Evolutionary conservation across 2,329 filamentous ascomycete genomes (phyloP).

Genomic region (Blastomyces emzantsi): DNA sequence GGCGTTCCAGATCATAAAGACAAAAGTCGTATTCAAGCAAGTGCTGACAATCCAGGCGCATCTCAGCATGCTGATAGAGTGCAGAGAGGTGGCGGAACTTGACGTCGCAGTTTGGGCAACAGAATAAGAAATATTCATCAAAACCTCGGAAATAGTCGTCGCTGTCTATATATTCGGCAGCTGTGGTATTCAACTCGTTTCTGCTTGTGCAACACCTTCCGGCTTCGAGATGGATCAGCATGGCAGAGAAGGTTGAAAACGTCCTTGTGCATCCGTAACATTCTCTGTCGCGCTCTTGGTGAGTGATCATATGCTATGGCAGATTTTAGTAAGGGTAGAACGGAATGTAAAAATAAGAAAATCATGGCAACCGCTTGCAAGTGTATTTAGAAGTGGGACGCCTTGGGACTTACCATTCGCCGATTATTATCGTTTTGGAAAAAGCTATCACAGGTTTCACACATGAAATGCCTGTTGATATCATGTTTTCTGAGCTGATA

Average conservation of each 20-base stretch:
- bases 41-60: constrained; percentile 1
- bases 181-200: constrained; percentile 7
- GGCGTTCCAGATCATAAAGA: not conserved
- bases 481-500: constrained; percentile 15
- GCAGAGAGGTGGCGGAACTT: constrained; percentile 16
- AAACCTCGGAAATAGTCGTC: constrained; percentile 8
- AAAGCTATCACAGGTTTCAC: constrained; percentile 11
- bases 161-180: constrained; percentile 1
- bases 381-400: not conserved
- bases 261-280: constrained; percentile 19
- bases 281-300: constrained; percentile 13
- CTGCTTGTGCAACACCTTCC: constrained; percentile 17
- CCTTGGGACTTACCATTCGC: constrained; percentile 16
- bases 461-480: constrained; percentile 13
- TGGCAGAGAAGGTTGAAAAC: constrained; percentile 20
- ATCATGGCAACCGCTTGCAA: not conserved
- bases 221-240: constrained; percentile 23
- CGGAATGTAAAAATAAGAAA: not conserved
- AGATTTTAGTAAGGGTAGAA: not conserved
- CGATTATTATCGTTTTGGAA: constrained; percentile 17
- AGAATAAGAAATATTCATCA: not conserved
- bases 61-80: constrained; percentile 21
- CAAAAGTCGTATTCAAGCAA: not conserved
- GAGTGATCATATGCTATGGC: constrained; percentile 18
- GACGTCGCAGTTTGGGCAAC: constrained; percentile 16